Evolutionary conservation across 768 basidiomycete species (phyloP), one percentile per base, ranked within the genome.

Genomic region (Botryobasidium botryosum): DNA sequence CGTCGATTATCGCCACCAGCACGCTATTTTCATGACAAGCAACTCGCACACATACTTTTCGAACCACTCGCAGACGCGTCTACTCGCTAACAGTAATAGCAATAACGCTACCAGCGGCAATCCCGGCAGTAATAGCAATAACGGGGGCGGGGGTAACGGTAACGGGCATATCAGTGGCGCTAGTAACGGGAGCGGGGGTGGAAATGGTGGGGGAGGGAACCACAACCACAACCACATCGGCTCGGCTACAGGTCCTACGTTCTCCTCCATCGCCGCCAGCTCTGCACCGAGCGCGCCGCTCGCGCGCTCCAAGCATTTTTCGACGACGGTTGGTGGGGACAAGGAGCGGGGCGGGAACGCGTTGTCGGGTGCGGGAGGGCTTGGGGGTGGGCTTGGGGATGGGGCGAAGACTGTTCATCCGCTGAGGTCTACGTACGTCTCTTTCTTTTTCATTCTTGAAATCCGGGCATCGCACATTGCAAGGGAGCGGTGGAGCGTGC

Each of bases 361-460:
- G 43, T 21, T 18, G 29, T 10, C 18, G 17, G 29, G 43, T 7
- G 18, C 10, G 10, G 33, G 35, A 7, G 12, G 33, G 17, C 18
- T 12, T 25, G 15, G 12, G 12, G 12, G n/a, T 37, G 43, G 24
- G 15, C 7, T 6, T n/a, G 23, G n/a, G 40, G 15, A 25, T 6
- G 20, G 23, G 20, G 40, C n/a, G 20, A 10, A n/a, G 17, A 27
- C 46, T 41, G 39, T n/a, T 27, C 49, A 50, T 38, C 35, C 49
- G 17, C 46, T 50, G 5, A 38, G 49, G 24, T 37, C 49, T 17
- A 43, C 49, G 49, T 50, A 29, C 13, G 49, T 47, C 12, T 21
- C 12, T 2, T 20, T 10, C 8, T 46, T n/a, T 7, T n/a, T 42
- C 7, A 7, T 8, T 28, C 31, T 33, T 17, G 8, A 8, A 17